Evolutionary conservation across 2,329 filamentous ascomycete species (phyloP), one percentile per base, ranked within the genome.

Genomic region (Scedosporium boydii): DNA sequence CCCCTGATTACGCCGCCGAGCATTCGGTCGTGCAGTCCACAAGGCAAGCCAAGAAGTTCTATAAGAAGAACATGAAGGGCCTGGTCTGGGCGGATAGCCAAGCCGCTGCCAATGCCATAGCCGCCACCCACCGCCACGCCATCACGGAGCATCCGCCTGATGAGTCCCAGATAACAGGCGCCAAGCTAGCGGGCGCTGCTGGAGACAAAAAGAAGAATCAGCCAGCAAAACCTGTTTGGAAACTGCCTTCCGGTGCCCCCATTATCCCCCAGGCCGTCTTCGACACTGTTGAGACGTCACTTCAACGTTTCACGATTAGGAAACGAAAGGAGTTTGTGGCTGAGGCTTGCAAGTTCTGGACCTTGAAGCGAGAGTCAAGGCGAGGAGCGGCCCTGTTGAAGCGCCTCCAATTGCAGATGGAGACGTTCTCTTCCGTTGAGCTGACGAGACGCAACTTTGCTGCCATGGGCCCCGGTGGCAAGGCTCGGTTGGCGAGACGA

Each of bases 261-360:
- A 90, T 99, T 6, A 93, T 99, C 58, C 95, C 95, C 0, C 88
- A 93, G 67, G 87, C 90, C 2, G 89, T 98, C 3, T 92, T 92
- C 65, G 89, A 93, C 67, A 87, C 88, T 29, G 91, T 99, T 23
- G 90, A 96, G 68, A 85, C 85, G 55, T 90, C 93, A 0, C 81
- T 99, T 41, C 85, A 88, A 65, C 87, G 91, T 58, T 98, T 98
- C 72, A 85, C 85, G 42, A 78, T 86, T 63, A 86, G 89, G 34
- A 96, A 95, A 71, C 86, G 92, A 60, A 96, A 96, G 71, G 93
- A 97, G 64, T 99, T 91, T 72, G 87, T 96, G 2, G 88, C 91
- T 63, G 93, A 97, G 73, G 90, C 90, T 1, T 98, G 93, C 77
- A 92, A 91, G 68, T 99, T 98, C 75, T 99, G 95, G 95, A 98